A percentile compares a stretch with the other conserved stretches of the same genome.
Conservation (phyloP, 169 alveolate species). For the Eimeria acervulina region DNA sequence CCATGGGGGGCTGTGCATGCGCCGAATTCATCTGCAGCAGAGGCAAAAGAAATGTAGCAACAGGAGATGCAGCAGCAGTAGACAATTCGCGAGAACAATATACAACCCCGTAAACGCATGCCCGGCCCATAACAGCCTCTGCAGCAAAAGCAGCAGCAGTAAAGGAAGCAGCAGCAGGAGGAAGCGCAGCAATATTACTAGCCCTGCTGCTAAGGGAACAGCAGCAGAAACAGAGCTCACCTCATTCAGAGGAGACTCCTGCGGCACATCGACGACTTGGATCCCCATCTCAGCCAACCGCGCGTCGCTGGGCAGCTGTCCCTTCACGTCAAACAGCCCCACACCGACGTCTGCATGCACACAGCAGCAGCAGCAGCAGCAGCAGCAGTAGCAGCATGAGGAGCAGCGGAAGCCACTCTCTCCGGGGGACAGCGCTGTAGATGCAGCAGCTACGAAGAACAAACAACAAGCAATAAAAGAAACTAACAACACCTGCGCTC, state of each 20-base stretch:
- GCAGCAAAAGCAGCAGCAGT: background rate
- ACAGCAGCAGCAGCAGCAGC: background rate
- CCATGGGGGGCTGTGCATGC: background rate
- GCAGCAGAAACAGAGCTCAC: background rate
- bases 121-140: no score
- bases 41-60: background rate
- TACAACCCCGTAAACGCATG: no score
- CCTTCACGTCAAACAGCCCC: constrained; percentile 44
- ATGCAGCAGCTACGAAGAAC: background rate
- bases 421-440: no score
- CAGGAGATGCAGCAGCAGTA: background rate
- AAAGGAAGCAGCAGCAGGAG: background rate
- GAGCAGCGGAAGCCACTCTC: background rate
- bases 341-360: constrained; percentile 39
- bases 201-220: background rate
- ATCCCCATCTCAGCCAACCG: constrained; percentile 30
- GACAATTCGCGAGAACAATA: no score
- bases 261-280: constrained; percentile 5
- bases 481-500: background rate
- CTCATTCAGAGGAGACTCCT: background rate
- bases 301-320: background rate
- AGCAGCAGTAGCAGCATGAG: constrained; percentile 10
- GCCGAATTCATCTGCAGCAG: background rate
- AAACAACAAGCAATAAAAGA: no score
- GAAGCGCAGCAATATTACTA: background rate